Base-by-base conservation (phyloP, 208 protist genomes). In the Acanthamoeba pearcei region DNA sequence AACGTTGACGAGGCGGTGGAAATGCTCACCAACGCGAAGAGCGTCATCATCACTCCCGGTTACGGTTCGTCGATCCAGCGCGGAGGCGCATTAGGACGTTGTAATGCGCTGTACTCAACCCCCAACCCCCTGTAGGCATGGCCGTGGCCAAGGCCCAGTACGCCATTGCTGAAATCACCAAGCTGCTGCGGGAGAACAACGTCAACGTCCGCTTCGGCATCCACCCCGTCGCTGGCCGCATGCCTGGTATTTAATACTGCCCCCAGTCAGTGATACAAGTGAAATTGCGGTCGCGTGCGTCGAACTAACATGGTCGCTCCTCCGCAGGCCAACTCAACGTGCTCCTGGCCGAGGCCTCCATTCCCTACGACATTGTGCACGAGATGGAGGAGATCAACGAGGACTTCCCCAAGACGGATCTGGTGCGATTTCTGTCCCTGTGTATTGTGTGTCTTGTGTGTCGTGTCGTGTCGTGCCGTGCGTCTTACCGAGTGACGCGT, bases 331-430 rank as follows among this genome's bases (percentile, higher is more conserved):
- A 99, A 82, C 95, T 99, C 27, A 99, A 99, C 94, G 98, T 99
- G 55, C 91, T 99, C 3, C 96, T 99, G 3, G 97, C 97, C 42
- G 98, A 99, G 96, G 98, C 98, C 5, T 95, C 96, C 72, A 97
- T 99, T 27, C 98, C 98, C 10, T 99, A 99, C 85, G 98, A 99
- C 76, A 98, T 99, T 32, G 98, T 99, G 10, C 80, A 97, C 53
- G 98, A 99, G 88, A 99, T 99, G 98, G 98, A 99, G 1, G 98
- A 99, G 78, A 96, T 98, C 51, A 98, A 98, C 53, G 86, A 82
- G 9, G 97, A 98, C 42, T 95, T 98, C 13, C 60, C 64, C 15
- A 57, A 97, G 3, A 96, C 96, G n/a, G 98, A 99, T 95, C 60
- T 99, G 35, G 72, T 80, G 51, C 38, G 24, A 4, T 4, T 74